A percentile compares a stretch with the other conserved stretches of the same genome.
These are phyloP conservation scores for Porcisia hertigi DNA, from an alignment of 208 protist genomes.

Conservation along the genomic window DNA sequence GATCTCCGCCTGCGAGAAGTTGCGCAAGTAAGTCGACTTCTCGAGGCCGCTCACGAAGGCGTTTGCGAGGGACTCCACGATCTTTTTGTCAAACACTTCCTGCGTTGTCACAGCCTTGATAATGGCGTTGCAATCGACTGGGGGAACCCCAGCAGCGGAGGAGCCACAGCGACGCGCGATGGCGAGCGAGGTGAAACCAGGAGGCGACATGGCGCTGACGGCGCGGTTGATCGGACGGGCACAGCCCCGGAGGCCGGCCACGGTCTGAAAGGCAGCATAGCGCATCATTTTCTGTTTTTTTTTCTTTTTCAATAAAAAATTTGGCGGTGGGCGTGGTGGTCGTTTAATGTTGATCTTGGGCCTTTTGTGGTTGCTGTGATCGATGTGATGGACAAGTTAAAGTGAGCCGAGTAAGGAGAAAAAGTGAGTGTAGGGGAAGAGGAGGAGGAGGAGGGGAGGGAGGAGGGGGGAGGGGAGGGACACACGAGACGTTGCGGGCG, in stretches of 20 bases:
- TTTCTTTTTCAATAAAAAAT: not conserved
- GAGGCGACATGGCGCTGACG: not conserved
- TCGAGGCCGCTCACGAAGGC: conserved; percentile 46
- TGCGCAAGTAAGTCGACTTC: conserved; percentile 48
- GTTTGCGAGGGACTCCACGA: conserved; percentile 42
- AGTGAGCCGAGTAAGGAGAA: not conserved
- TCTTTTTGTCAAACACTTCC: conserved; percentile 46
- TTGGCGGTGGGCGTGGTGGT: too few species aligned
- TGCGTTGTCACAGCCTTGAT: conserved; percentile 34
- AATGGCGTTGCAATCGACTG: conserved; percentile 33
- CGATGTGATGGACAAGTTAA: too few species aligned
- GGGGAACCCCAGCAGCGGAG: not conserved
- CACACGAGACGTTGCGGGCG: not conserved
- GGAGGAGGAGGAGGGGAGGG: not conserved
- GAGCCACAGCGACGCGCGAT: not conserved
- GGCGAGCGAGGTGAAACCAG: not conserved
- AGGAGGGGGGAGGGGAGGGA: not conserved
- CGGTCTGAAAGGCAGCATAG: conserved; percentile 24
- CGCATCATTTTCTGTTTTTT: conserved; percentile 30
- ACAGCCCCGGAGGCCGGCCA: conserved; percentile 7
- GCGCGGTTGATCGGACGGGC: not conserved
- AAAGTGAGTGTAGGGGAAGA: not conserved
- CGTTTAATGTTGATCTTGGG: not conserved
- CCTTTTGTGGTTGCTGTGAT: not conserved
- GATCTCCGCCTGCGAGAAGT: conserved; percentile 55